A percentile compares a stretch with the other conserved stretches of the same genome.
These are phyloP conservation scores for Chaetomiaceae sp. DNA, from an alignment of 2,329 filamentous ascomycete species.

Conservation along the genomic window DNA sequence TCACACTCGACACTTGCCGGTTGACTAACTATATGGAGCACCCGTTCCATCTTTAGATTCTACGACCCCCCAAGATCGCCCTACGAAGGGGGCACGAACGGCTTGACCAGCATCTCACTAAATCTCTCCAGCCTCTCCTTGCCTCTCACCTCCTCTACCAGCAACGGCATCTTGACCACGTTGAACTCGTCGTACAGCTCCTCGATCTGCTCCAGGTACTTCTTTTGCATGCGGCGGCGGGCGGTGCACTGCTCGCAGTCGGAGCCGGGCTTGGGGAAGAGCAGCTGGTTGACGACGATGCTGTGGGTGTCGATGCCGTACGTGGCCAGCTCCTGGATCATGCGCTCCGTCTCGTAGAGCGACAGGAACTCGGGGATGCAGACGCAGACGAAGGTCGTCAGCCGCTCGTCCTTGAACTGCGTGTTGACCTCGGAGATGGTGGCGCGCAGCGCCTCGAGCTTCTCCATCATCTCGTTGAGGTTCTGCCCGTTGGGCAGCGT, in stretches of 20 bases:
- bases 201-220: slow-evolving; percentile 97
- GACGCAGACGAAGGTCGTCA: slow-evolving; percentile 97
- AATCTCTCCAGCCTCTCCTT: slow-evolving; percentile 92
- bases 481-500: slow-evolving; percentile 84
- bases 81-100: slow-evolving; percentile 61
- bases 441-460: slow-evolving; percentile 87
- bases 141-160: slow-evolving; percentile 92
- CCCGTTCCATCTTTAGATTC: not conserved
- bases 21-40: not conserved
- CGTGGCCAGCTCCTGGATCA: slow-evolving; percentile 95
- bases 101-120: slow-evolving; percentile 75
- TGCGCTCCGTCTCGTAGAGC: slow-evolving; percentile 97
- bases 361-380: slow-evolving; percentile 97
- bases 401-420: slow-evolving; percentile 94
- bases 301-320: slow-evolving; percentile 95
- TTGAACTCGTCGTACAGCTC: slow-evolving; percentile 99
- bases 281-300: slow-evolving; percentile 96
- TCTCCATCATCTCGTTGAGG: slow-evolving; percentile 85
- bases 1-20: not conserved
- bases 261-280: slow-evolving; percentile 83
- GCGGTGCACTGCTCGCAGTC: slow-evolving; percentile 94
- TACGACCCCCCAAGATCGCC: not conserved
- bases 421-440: slow-evolving; percentile 95
- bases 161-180: slow-evolving; percentile 93
- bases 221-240: slow-evolving; percentile 96